phyloP scores from a whole-genome alignment of 768 basidiomycete species.

The Tulasnella sp. region DNA sequence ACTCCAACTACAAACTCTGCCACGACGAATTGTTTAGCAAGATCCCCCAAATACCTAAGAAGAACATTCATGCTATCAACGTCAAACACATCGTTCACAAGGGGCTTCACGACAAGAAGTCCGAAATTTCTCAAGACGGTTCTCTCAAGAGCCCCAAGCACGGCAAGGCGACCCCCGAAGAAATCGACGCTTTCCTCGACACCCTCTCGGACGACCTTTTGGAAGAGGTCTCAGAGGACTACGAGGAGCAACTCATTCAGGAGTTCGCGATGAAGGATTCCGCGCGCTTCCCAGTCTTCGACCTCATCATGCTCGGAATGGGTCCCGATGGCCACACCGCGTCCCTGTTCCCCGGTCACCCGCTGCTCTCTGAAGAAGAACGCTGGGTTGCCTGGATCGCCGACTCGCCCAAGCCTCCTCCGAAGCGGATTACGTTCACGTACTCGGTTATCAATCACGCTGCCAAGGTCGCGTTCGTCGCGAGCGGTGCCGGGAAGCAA shows the following conservation, averaged over 20 bases:
- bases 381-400: slow-evolving; percentile 92
- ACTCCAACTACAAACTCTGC: slow-evolving; percentile 84
- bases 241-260: slow-evolving; percentile 55
- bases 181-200: background rate
- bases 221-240: slow-evolving; percentile 33
- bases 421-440: slow-evolving; percentile 83
- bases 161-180: background rate
- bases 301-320: slow-evolving; percentile 92
- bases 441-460: slow-evolving; percentile 87
- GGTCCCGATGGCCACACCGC: slow-evolving; percentile 98
- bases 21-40: slow-evolving; percentile 62
- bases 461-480: slow-evolving; percentile 79
- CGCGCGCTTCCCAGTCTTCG: slow-evolving; percentile 94
- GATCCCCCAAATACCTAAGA: slow-evolving; percentile 54
- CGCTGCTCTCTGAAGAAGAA: slow-evolving; percentile 69
- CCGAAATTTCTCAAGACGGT: background rate
- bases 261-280: slow-evolving; percentile 89
- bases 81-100: slow-evolving; percentile 50
- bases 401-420: slow-evolving; percentile 90
- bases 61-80: slow-evolving; percentile 81
- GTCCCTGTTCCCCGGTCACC: slow-evolving; percentile 92
- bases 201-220: slow-evolving; percentile 21
- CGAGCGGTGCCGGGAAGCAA: slow-evolving; percentile 68
- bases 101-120: slow-evolving; percentile 60
- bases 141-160: background rate